Evolutionary conservation across 129 eudicot genomes (phyloP).

Genomic region (Saussurea involucrata): DNA sequence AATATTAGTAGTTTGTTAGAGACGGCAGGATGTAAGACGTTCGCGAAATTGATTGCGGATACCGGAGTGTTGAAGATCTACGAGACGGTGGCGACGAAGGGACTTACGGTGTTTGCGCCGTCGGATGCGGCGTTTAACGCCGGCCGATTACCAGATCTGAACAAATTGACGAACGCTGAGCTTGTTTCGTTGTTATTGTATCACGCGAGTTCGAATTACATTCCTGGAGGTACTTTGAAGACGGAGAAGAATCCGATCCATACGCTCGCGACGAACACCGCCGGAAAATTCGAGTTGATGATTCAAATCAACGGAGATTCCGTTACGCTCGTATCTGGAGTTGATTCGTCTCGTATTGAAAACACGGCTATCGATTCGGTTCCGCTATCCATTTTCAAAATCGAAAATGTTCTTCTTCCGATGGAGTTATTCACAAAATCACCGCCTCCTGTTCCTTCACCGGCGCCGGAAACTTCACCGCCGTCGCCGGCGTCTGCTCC

Average conservation of each 20-base stretch:
- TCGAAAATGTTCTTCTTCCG: conserved; percentile 60
- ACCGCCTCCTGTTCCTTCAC: conserved; percentile 43
- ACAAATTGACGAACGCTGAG: conserved; percentile 49
- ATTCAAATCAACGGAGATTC: conserved; percentile 41
- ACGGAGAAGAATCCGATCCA: conserved; percentile 29
- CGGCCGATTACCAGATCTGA: conserved; percentile 46
- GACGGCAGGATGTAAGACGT: conserved; percentile 65
- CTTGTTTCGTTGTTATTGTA: conserved; percentile 54
- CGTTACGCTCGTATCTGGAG: conserved; percentile 53
- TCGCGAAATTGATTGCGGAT: conserved; percentile 27
- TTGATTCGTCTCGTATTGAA: conserved; percentile 51
- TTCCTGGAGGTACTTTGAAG: conserved; percentile 49
- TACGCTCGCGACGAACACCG: conserved; percentile 66
- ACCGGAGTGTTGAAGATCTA: conserved; percentile 58
- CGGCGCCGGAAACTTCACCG: conserved; percentile 45
- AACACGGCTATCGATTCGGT: conserved; percentile 46
- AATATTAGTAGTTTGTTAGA: conserved; percentile 52
- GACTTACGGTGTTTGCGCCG: conserved; percentile 77
- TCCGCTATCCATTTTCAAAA: conserved; percentile 55
- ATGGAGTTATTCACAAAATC: conserved; percentile 24
- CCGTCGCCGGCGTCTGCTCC: conserved; percentile 24
- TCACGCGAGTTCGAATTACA: conserved; percentile 56
- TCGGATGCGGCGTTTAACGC: conserved; percentile 70
- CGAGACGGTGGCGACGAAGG: conserved; percentile 36
- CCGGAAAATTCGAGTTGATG: conserved; percentile 43